Evolutionary conservation across 139 green algal genomes (phyloP).

Genomic region (Chlorella sp.): DNA sequence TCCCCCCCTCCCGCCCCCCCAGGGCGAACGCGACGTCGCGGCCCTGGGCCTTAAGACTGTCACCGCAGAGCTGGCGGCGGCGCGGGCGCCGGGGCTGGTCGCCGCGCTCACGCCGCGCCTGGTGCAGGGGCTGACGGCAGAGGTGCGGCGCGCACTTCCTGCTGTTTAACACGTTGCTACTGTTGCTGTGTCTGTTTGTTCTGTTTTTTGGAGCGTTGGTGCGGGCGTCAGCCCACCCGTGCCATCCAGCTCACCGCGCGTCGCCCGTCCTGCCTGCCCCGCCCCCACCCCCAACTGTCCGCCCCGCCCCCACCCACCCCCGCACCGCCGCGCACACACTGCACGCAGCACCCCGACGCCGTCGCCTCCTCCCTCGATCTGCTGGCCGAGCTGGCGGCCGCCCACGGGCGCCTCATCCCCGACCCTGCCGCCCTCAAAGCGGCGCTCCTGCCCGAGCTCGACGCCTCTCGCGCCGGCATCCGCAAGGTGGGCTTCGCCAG

Average conservation of each 20-base stretch:
- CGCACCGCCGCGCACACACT: background rate
- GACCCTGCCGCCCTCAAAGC: conserved; percentile 52
- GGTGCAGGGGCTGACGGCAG: conserved; percentile 40
- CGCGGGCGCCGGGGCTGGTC: conserved; percentile 9
- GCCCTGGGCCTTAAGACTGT: conserved; percentile 86
- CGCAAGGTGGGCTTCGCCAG: conserved; percentile 76
- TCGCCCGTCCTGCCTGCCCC: too few relatives aligned
- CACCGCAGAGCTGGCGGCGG: conserved; percentile 46
- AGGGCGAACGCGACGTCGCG: conserved; percentile 81
- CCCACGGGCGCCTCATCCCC: conserved; percentile 19
- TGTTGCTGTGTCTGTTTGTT: too few relatives aligned
- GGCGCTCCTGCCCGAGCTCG: conserved; percentile 70
- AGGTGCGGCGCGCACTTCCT: too few relatives aligned
- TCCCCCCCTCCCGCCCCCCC: too few relatives aligned
- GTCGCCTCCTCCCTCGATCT: conserved; percentile 22
- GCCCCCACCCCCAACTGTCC: too few relatives aligned
- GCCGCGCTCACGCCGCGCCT: conserved; percentile 24
- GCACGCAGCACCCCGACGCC: conserved; percentile 1
- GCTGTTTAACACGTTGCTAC: too few relatives aligned
- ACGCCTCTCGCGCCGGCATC: conserved; percentile 56
- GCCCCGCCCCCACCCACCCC: too few relatives aligned
- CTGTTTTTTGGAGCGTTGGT: too few relatives aligned
- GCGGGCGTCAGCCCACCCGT: background rate
- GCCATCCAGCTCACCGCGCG: too few relatives aligned
- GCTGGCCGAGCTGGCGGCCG: conserved; percentile 24